Percentiles rank a stretch among this genome's conserved stretches.
phyloP scores from a whole-genome alignment of 352 stramenopile genomes.

The Pythium rishiriense region DNA sequence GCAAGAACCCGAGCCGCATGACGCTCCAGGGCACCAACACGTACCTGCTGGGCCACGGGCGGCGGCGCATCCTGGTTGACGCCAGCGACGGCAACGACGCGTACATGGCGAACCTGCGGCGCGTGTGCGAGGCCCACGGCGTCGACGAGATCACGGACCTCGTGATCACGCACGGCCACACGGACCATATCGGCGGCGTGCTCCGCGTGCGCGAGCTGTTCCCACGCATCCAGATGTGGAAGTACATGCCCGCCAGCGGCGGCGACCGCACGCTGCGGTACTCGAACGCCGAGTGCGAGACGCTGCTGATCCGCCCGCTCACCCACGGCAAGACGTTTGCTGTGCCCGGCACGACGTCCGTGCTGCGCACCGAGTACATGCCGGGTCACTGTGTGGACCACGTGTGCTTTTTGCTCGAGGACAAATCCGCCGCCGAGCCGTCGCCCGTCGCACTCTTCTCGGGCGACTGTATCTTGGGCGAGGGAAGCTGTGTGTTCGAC shows the following conservation, averaged over 20 bases:
- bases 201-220: slow-evolving; percentile 55
- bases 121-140: slow-evolving; percentile 38
- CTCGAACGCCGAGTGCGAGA: slow-evolving; percentile 48
- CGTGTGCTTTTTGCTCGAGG: slow-evolving; percentile 73
- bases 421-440: slow-evolving; percentile 8
- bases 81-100: slow-evolving; percentile 66
- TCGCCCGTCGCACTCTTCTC: slow-evolving; percentile 55
- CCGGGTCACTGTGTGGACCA: slow-evolving; percentile 88
- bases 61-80: slow-evolving; percentile 72
- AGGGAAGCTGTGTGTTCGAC: slow-evolving; percentile 86
- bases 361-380: slow-evolving; percentile 67
- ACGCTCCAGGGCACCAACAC: slow-evolving; percentile 90
- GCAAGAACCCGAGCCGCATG: slow-evolving; percentile 85
- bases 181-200: slow-evolving; percentile 88
- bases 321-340: slow-evolving; percentile 44
- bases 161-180: slow-evolving; percentile 88
- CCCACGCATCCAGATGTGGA: slow-evolving; percentile 62
- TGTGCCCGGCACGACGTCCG: slow-evolving; percentile 6
- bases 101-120: slow-evolving; percentile 50
- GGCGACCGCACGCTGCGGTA: slow-evolving; percentile 41
- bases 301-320: slow-evolving; percentile 44
- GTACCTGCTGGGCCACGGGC: slow-evolving; percentile 82
- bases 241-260: slow-evolving; percentile 50
- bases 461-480: slow-evolving; percentile 83
- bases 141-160: slow-evolving; percentile 70